Conservation (phyloP, 2,329 filamentous ascomycete genomes). For the Cryoendolithus antarcticus region DNA sequence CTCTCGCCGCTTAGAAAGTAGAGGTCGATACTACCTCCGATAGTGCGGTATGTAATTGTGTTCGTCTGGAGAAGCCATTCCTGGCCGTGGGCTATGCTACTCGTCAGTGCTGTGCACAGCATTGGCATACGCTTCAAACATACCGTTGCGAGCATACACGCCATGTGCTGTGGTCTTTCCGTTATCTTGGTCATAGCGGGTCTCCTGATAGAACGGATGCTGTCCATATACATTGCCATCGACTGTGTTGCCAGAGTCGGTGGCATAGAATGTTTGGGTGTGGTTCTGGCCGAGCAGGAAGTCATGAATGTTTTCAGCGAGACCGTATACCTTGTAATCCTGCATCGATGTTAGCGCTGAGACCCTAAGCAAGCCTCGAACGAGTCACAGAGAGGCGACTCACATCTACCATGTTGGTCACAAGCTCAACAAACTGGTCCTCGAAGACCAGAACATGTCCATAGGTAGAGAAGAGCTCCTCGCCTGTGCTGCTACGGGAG, state of each 20-base stretch:
- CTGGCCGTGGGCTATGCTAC: conserved; percentile 14
- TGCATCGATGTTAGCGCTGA: neutral
- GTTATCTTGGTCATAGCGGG: conserved; percentile 15
- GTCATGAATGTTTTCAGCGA: conserved; percentile 18
- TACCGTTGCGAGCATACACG: conserved; percentile 21
- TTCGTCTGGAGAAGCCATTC: conserved; percentile 19
- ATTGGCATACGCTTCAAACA: too few species aligned
- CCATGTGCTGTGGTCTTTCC: conserved; percentile 14
- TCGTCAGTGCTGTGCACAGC: too few species aligned
- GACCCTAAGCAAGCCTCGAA: too few species aligned
- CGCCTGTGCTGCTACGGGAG: conserved; percentile 13
- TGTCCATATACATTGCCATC: conserved; percentile 19
- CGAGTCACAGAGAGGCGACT: too few species aligned
- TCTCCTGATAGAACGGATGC: conserved; percentile 24
- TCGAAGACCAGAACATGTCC: conserved; percentile 19
- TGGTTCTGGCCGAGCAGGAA: conserved; percentile 21
- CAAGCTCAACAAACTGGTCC: conserved; percentile 22
- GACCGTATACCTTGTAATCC: conserved; percentile 22
- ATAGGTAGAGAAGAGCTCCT: conserved; percentile 20
- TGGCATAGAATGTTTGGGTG: conserved; percentile 22
- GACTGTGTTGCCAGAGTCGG: conserved; percentile 13
- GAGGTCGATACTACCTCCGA: conserved; percentile 18
- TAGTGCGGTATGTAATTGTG: conserved; percentile 18
- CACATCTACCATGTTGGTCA: conserved; percentile 13
- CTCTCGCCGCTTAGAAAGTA: conserved; percentile 14